phyloP scores from a whole-genome alignment of 805 yeast species.

The Kluyveromyces siamensis region DNA sequence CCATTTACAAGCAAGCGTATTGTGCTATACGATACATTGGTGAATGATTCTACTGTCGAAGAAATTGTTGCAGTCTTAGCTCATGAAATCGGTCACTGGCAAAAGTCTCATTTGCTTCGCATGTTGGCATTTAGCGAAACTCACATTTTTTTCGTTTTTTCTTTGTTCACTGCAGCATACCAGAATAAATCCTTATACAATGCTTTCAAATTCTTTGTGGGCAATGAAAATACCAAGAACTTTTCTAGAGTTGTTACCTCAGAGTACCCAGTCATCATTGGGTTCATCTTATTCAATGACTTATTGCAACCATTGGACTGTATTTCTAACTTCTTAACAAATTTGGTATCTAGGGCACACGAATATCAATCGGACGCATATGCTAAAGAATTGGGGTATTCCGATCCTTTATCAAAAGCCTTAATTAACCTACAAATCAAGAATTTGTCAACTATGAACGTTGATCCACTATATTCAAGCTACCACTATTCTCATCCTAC shows the following conservation, averaged over 20 bases:
- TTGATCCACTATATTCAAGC: constrained; percentile 82
- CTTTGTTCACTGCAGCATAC: constrained; percentile 71
- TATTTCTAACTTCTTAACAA: constrained; percentile 53
- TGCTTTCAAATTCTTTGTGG: constrained; percentile 61
- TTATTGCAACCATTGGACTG: constrained; percentile 72
- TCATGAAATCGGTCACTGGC: constrained; percentile 99
- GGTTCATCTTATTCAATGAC: constrained; percentile 72
- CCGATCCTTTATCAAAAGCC: constrained; percentile 57
- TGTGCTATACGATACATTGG: constrained; percentile 86
- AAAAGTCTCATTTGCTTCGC: constrained; percentile 75
- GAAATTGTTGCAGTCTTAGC: constrained; percentile 93
- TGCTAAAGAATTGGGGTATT: constrained; percentile 68
- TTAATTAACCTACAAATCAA: constrained; percentile 69
- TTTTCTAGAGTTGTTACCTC: constrained; percentile 21
- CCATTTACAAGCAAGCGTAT: constrained; percentile 92
- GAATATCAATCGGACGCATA: constrained; percentile 92
- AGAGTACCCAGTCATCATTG: constrained; percentile 67
- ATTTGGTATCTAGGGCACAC: constrained; percentile 68
- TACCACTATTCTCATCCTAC: constrained; percentile 91
- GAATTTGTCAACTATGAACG: constrained; percentile 78
- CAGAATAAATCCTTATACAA: constrained; percentile 68
- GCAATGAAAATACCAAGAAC: constrained; percentile 3
- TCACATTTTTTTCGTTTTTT: constrained; percentile 56
- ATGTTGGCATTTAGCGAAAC: constrained; percentile 57
- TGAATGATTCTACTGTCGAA: constrained; percentile 62